These are phyloP conservation scores for Aureobasidium namibiae DNA, from an alignment of 2,329 filamentous ascomycete genomes.

Conservation along the genomic window DNA sequence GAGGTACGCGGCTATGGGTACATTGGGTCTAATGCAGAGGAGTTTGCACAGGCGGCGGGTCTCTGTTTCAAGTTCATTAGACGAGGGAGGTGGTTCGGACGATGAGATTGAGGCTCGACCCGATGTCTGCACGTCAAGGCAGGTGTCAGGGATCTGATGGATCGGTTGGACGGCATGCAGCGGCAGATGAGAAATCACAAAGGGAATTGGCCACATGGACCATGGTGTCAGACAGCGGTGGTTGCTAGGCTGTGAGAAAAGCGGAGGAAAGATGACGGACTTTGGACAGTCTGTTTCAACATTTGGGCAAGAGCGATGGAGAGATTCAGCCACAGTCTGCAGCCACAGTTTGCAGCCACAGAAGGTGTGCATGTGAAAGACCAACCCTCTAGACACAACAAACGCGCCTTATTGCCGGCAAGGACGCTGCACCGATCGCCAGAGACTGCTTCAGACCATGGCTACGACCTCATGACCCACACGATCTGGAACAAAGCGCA, in stretches of 20 bases:
- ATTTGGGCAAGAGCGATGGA: background rate
- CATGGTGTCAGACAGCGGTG: background rate
- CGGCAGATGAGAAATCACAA: background rate
- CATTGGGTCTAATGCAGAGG: slow-evolving; percentile 8
- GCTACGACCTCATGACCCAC: slow-evolving; percentile 7
- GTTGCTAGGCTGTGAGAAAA: background rate
- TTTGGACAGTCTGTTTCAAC: background rate
- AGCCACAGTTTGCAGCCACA: background rate
- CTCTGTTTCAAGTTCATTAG: slow-evolving; percentile 11
- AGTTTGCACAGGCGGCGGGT: slow-evolving; percentile 9
- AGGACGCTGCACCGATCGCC: background rate
- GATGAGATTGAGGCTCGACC: background rate
- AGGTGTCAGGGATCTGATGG: background rate
- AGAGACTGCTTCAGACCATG: background rate
- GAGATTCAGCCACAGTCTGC: background rate
- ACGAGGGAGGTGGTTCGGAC: slow-evolving; percentile 4
- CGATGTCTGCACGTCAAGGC: slow-evolving; percentile 3
- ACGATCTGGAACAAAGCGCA: background rate
- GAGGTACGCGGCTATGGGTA: background rate
- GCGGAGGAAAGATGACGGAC: background rate
- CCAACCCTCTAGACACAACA: background rate
- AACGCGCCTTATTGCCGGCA: background rate
- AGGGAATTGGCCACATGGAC: background rate
- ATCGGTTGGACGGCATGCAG: background rate
- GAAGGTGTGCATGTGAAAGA: slow-evolving; percentile 5